Evolutionary conservation across 768 basidiomycete species (phyloP).

Genomic region (Tubosaeta sp.): DNA sequence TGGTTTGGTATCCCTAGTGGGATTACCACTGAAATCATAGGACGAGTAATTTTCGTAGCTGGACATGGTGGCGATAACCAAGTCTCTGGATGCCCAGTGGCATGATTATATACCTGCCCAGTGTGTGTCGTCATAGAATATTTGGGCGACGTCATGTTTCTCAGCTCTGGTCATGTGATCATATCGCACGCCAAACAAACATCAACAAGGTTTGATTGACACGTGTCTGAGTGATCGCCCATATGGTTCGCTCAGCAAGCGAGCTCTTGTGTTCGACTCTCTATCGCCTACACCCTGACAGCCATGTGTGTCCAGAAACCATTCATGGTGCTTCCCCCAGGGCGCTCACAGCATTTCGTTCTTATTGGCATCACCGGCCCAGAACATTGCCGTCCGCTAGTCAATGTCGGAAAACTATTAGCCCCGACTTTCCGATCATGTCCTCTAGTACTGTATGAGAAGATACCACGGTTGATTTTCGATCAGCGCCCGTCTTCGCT

Average conservation of each 20-base stretch:
- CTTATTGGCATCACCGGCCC: not conserved
- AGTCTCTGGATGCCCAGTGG: not conserved
- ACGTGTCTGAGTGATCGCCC: not conserved
- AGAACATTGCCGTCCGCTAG: constrained; percentile 20
- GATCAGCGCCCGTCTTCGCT: not conserved
- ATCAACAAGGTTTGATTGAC: not conserved
- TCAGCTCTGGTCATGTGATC: not conserved
- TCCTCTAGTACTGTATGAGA: constrained; percentile 11
- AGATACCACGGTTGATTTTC: not conserved
- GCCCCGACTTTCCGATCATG: not conserved
- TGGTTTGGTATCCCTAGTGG: not conserved
- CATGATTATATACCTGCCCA: not conserved
- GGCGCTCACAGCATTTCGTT: not conserved
- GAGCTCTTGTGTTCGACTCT: not conserved
- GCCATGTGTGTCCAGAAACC: not conserved
- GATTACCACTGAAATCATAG: no score
- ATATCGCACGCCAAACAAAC: not conserved
- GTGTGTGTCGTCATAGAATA: not conserved
- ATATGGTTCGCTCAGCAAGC: not conserved
- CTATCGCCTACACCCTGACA: not conserved
- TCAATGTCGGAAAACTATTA: constrained; percentile 4
- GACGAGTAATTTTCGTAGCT: not conserved
- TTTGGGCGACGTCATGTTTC: not conserved
- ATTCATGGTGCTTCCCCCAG: not conserved
- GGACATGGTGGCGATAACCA: not conserved